Base-by-base conservation (phyloP, 768 basidiomycete species). In the Lentinus brumalis region DNA sequence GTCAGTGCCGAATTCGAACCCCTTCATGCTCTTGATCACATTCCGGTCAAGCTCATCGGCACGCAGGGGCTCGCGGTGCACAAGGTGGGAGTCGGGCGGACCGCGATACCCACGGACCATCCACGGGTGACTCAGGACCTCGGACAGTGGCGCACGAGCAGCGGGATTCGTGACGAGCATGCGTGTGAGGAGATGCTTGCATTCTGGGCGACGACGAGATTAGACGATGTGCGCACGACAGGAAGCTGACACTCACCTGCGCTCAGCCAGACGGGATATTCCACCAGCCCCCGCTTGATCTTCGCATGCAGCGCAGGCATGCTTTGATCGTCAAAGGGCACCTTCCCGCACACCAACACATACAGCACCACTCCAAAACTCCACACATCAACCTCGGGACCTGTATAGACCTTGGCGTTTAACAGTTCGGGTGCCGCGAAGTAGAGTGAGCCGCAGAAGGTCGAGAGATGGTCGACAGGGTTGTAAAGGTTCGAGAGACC, bases 291-390 rank as follows among this genome's bases (percentile, higher is more conserved):
- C 5, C 96, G 87, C 75, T 99, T 99, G 76, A 99, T 99, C 78
- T 98, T 99, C 29, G 97, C 97, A 72, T 98, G 97, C 55, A 99
- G 78, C 0, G 97, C 97, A 2, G 97, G 96, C 97, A 98, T 99
- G 72, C 91, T 95, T 75, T 98, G 94, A 73, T 99, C 97, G 69
- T 99, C 97, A 71, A 99, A 98, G 0, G 97, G 96, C 3, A 99
- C 97, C 76, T 97, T 98, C 50, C 97, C 97, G 71, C 96, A 99
- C 0, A 99, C 96, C 53, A 99, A 83, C 18, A 97, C 95, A 69
- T 98, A 98, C 29, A 99, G 83, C 6, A 99, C 97, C 65, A 99
- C 96, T 10, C 97, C 96, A 66, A 99, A 98, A 70, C 93, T 95
- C 97, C 97, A 99, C 4, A 99, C 89, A 69, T 98, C 97, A 59